Base-by-base conservation (phyloP, 1,284 basidiomycete species). In the Coriolopsis trogii region DNA sequence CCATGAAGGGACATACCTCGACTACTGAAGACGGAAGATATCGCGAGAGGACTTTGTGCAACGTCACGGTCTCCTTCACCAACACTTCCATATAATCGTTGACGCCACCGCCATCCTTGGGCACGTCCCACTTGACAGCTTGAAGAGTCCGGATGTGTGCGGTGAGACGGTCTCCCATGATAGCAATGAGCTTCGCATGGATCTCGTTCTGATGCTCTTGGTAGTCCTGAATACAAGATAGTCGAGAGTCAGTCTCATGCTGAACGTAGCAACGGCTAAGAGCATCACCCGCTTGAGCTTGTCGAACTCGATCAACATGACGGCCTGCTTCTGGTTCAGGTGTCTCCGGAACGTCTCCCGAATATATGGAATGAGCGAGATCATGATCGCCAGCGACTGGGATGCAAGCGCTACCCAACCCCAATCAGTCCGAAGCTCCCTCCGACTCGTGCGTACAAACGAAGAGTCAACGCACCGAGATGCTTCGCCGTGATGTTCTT, bases 141-240 rank as follows among this genome's bases (percentile, higher is more conserved):
- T 87, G 85, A 48, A 95, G 75, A 23, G 85, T 76, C 65, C 85
- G 87, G 67, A 92, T 88, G 70, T 99, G 96, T 1, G 91, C 87
- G 55, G 79, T 85, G 41, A 99, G 76, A 44, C 96, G 84, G 73
- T 99, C 96, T 46, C 94, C 89, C 97, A 99, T 99, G 72, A 99
- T 99, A 30, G 95, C 91, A 44, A 99, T 90, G 46, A 99, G 80
- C 75, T 99, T 99, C 49, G 93, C 83, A 70, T 99, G 95, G 47
- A 99, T 98, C 76, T 99, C 97, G 68, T 95, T 93, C 73, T 99
- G 97, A 72, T 99, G 96, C 70, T 99, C 96, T 79, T 98, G 95
- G 68, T 92, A 98, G 71, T 99, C 97, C 89, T 93, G 8, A 18
- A 5, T 38, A 13, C 26, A 24, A 21, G 4, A 29, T 7, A 31